Evolutionary conservation across 148 eudicot species (phyloP).

Genomic region (Suaeda aralocaspica): DNA sequence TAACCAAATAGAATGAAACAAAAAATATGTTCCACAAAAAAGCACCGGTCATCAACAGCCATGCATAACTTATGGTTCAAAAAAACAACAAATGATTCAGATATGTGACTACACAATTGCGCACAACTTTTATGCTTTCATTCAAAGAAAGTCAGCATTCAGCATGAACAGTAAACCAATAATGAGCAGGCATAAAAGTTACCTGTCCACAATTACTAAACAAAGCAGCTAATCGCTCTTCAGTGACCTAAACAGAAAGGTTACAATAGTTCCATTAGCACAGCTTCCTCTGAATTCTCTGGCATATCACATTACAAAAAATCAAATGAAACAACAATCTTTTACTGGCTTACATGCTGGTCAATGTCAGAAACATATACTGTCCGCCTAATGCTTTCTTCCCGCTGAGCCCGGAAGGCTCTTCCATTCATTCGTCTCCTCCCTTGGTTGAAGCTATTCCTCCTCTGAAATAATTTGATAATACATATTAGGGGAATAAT

Average conservation of each 20-base stretch:
- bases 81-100: neutral
- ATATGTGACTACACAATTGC: neutral
- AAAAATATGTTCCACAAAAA: neutral
- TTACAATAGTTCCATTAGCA: conserved; percentile 15
- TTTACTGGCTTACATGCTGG: conserved; percentile 53
- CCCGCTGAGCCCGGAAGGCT: conserved; percentile 74
- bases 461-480: conserved; percentile 41
- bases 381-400: conserved; percentile 84
- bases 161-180: neutral
- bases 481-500: neutral
- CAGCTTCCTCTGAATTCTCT: neutral
- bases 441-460: conserved; percentile 50
- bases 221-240: conserved; percentile 84
- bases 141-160: neutral
- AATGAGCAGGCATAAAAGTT: conserved; percentile 17
- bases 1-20: neutral
- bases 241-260: conserved; percentile 57
- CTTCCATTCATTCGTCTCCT: conserved; percentile 65
- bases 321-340: neutral
- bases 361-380: conserved; percentile 91
- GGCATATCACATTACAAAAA: neutral
- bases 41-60: too few species aligned
- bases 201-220: conserved; percentile 80
- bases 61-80: neutral
- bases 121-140: neutral